These are phyloP conservation scores for Ichthyophonus hoferi DNA, from an alignment of 208 protist species.

Conservation along the genomic window DNA sequence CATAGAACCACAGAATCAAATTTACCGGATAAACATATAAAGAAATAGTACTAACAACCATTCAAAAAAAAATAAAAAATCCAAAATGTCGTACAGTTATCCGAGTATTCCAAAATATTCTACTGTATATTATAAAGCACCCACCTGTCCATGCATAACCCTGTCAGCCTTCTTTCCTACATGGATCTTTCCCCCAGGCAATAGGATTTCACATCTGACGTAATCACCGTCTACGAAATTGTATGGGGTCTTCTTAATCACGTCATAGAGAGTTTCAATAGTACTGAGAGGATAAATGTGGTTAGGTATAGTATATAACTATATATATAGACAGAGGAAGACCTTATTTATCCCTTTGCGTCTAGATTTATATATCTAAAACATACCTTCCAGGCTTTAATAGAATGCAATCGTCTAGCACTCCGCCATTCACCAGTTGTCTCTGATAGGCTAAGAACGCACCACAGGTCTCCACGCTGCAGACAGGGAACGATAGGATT, in stretches of 20 bases:
- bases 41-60: no score
- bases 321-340: no score
- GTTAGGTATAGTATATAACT: no score
- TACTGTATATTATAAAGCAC: no score
- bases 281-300: not conserved
- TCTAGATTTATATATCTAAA: no score
- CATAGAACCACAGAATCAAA: no score
- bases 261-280: not conserved
- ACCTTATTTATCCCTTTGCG: no score
- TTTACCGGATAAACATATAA: no score
- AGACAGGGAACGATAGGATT: not conserved
- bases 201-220: not conserved
- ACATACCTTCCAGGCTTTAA: not conserved
- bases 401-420: not conserved
- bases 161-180: not conserved
- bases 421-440: not conserved
- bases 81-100: no score
- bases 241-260: not conserved
- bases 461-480: not conserved
- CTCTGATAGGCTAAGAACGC: not conserved
- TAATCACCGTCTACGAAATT: not conserved
- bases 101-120: no score
- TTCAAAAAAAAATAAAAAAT: no score
- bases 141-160: no score
- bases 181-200: not conserved